Percentiles rank a stretch among this genome's conserved stretches.
These are phyloP conservation scores for Exophiala xenobiotica DNA, from an alignment of 2,329 filamentous ascomycete species.

Conservation along the genomic window DNA sequence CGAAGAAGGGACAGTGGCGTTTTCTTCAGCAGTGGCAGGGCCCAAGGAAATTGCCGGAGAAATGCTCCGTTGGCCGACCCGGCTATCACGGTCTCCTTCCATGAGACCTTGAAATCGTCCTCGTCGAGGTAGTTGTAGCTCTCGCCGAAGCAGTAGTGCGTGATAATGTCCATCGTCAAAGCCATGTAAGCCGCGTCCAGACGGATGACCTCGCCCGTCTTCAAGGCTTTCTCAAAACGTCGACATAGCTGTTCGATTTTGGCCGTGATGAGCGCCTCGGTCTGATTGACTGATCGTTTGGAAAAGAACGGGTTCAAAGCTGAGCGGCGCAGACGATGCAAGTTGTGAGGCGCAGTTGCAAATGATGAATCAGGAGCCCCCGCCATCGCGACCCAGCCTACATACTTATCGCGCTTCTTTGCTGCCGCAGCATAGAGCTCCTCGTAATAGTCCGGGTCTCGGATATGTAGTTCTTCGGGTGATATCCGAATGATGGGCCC, in stretches of 20 bases:
- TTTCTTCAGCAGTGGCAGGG: slow-evolving; percentile 13
- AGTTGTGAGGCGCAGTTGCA: slow-evolving; percentile 27
- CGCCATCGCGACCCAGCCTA: slow-evolving; percentile 19
- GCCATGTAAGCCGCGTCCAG: slow-evolving; percentile 37
- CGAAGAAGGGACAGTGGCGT: slow-evolving; percentile 16
- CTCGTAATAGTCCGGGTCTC: slow-evolving; percentile 37
- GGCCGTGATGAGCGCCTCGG: slow-evolving; percentile 31
- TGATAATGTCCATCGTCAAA: slow-evolving; percentile 32
- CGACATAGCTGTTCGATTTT: slow-evolving; percentile 30
- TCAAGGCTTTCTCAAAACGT: slow-evolving; percentile 16
- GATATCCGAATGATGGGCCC: slow-evolving; percentile 39
- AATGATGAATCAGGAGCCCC: slow-evolving; percentile 25
- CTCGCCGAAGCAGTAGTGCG: slow-evolving; percentile 23
- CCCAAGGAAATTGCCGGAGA: slow-evolving; percentile 19
- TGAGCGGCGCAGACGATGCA: slow-evolving; percentile 31
- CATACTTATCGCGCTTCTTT: slow-evolving; percentile 33
- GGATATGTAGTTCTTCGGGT: slow-evolving; percentile 37
- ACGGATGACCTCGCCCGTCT: slow-evolving; percentile 13
- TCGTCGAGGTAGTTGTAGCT: slow-evolving; percentile 19
- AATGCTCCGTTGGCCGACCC: slow-evolving; percentile 10
- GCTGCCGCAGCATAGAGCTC: slow-evolving; percentile 34
- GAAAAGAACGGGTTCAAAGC: slow-evolving; percentile 32
- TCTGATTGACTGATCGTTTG: slow-evolving; percentile 21
- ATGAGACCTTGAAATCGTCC: slow-evolving; percentile 10
- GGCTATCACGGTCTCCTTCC: slow-evolving; percentile 10